Evolutionary conservation across 78 protist genomes (phyloP).

Genomic region (Polysphondylium violaceum): DNA sequence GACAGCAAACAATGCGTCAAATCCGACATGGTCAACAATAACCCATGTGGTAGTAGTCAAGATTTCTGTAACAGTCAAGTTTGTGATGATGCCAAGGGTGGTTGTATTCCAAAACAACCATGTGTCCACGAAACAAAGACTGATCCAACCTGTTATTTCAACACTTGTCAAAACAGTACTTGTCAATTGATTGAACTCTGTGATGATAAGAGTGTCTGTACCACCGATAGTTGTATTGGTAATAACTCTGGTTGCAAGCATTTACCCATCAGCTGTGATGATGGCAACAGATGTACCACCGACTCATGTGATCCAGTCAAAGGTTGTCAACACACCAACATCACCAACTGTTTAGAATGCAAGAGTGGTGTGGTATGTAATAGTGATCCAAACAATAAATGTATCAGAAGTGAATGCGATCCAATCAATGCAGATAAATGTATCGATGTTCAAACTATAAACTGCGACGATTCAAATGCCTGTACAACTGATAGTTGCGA

Average conservation of each 20-base stretch:
- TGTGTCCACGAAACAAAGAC: constrained; percentile 5
- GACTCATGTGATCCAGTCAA: constrained; percentile 7
- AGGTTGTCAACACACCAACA: constrained; percentile 20
- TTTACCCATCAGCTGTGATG: not conserved
- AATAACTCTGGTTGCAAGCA: constrained; percentile 13
- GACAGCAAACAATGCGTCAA: not conserved
- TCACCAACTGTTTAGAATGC: constrained; percentile 35
- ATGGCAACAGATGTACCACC: constrained; percentile 31
- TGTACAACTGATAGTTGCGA: constrained; percentile 30
- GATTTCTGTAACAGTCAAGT: constrained; percentile 8
- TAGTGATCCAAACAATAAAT: not conserved
- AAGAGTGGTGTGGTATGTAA: not conserved
- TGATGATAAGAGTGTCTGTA: constrained; percentile 44
- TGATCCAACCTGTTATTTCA: constrained; percentile 1
- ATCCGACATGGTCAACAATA: not conserved
- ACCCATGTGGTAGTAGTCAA: not conserved
- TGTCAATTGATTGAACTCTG: not conserved
- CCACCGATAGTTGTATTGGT: constrained; percentile 39
- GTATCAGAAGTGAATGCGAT: constrained; percentile 33
- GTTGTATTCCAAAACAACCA: too few relatives aligned
- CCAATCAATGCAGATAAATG: constrained; percentile 10
- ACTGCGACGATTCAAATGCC: not conserved
- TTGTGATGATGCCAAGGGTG: constrained; percentile 13
- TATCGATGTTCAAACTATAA: not conserved
- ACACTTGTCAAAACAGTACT: not conserved